A percentile compares a stretch with the other conserved stretches of the same genome.
These are phyloP conservation scores for Hymenoscyphus linearis DNA, from an alignment of 2,329 filamentous ascomycete species.

Conservation along the genomic window DNA sequence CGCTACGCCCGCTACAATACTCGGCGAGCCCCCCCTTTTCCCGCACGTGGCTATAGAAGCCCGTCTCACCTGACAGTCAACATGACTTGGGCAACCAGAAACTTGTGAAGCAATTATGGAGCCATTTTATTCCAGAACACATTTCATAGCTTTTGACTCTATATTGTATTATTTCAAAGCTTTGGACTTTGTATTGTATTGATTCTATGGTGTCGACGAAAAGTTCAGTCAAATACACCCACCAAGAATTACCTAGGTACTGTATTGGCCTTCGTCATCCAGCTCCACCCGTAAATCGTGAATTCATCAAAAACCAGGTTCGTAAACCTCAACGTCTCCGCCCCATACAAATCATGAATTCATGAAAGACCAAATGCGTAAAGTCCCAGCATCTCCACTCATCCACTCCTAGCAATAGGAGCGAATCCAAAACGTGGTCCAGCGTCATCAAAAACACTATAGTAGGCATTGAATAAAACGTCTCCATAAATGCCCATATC, in stretches of 20 bases:
- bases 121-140: no score
- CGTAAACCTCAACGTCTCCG: no score
- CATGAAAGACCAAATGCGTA: background rate
- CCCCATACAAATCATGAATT: background rate
- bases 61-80: background rate
- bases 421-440: constrained; percentile 29
- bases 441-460: constrained; percentile 27
- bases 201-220: background rate
- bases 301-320: no score
- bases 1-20: no score
- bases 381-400: background rate
- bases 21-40: background rate
- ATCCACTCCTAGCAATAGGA: constrained; percentile 7
- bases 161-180: background rate
- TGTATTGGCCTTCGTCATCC: background rate
- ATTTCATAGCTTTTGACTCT: background rate
- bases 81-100: no score
- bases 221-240: background rate
- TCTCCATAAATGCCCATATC: constrained; percentile 30
- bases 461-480: constrained; percentile 31
- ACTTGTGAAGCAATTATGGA: no score
- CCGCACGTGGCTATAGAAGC: background rate
- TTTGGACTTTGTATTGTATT: background rate
- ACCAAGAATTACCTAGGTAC: background rate
- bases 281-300: background rate